Conservation (phyloP, 164 flowering plant species). For the Tinospora cordifolia region DNA sequence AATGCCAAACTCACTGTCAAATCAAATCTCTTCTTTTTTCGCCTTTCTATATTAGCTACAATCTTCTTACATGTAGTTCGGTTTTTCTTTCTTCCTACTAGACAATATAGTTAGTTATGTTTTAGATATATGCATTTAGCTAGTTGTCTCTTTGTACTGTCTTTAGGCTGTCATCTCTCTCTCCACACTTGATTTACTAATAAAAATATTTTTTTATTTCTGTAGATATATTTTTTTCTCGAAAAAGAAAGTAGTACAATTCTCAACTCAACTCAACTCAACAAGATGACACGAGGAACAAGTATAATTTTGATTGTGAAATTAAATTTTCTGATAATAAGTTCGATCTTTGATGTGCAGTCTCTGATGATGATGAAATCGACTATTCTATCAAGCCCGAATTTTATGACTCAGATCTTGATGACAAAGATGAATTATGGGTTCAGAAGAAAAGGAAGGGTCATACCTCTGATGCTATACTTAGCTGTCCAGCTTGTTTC, state of each 20-base stretch:
- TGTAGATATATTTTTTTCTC: no score
- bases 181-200: no score
- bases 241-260: no score
- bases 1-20: no score
- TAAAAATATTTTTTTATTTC: no score
- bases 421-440: conserved; percentile 67
- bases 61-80: not conserved
- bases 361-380: conserved; percentile 75
- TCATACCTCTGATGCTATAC: conserved; percentile 60
- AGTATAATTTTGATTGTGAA: no score
- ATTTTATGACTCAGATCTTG: conserved; percentile 63
- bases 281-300: no score
- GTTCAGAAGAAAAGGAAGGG: conserved; percentile 53
- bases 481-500: conserved; percentile 90
- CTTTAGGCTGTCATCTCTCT: no score
- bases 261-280: no score
- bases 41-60: not conserved
- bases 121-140: not conserved
- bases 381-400: conserved; percentile 75
- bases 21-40: not conserved
- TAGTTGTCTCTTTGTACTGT: no score
- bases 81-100: no score
- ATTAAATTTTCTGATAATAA: no score
- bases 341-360: conserved; percentile 23
- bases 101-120: not conserved